Conservation (phyloP, 148 eudicot species). For the Amaranthus palmeri region DNA sequence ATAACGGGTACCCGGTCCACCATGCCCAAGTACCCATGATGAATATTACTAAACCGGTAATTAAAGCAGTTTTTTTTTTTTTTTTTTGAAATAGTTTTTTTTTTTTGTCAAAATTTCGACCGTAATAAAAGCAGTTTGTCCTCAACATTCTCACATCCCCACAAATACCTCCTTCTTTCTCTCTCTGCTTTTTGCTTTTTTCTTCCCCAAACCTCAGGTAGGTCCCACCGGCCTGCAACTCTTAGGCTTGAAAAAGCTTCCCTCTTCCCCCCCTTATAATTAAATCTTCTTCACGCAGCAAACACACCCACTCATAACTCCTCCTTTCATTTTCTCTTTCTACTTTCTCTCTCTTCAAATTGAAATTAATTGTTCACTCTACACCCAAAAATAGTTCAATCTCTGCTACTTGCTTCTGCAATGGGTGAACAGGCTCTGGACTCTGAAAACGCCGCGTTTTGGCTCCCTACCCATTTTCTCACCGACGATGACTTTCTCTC, state of each 20-base stretch:
- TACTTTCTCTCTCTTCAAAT: neutral
- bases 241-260: constrained; percentile 9
- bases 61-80: neutral
- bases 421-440: constrained; percentile 28
- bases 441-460: constrained; percentile 38
- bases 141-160: constrained; percentile 27
- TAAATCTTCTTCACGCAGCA: constrained; percentile 33
- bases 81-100: neutral
- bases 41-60: too few relatives aligned
- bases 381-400: neutral
- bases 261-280: constrained; percentile 22
- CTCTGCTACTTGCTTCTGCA: neutral
- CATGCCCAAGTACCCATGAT: too few relatives aligned
- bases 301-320: constrained; percentile 8
- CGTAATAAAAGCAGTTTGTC: constrained; percentile 30
- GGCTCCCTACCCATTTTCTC: constrained; percentile 68
- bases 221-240: constrained; percentile 25
- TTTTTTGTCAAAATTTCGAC: neutral
- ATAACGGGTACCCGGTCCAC: too few relatives aligned
- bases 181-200: neutral
- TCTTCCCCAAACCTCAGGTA: neutral
- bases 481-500: constrained; percentile 45
- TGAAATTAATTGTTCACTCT: neutral
- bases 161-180: constrained; percentile 9
- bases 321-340: constrained; percentile 1